Evolutionary conservation across 1,284 basidiomycete genomes (phyloP), one percentile per base, ranked within the genome.

Genomic region (Rhodofomes roseus): DNA sequence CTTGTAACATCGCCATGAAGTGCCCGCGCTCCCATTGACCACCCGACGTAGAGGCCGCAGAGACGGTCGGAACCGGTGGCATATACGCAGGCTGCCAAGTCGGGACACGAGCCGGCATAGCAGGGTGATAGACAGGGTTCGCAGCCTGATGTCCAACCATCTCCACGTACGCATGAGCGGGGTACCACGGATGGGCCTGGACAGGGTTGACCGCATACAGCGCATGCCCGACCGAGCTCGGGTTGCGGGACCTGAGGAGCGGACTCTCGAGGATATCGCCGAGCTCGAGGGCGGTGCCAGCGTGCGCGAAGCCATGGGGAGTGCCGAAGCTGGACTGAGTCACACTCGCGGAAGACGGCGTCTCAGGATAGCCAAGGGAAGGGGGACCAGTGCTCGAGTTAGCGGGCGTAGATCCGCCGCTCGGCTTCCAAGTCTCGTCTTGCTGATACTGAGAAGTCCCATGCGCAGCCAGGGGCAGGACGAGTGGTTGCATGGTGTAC

Each of bases 261-360:
- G 68, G 64, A 55, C 66, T 71, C 37, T 68, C 62, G 23, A 72
- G 57, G 22, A 71, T 65, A 44, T 71, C 69, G 41, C 61, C 60
- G 14, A 72, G 61, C 39, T 66, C 62, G 29, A 71, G 63, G 20
- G 41, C 62, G 29, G 54, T 37, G 37, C 54, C 60, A 39, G 55
- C 51, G 23, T 59, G 34, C n/a, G 52, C 25, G 51, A 54, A 59
- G 16, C 59, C 40, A 27, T 60, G 52, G 25, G 36, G 37, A 6
- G 56, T 34, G 23, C 56, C 58, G 23, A 58, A 43, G 4, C 31
- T 54, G 43, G 54, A 55, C n/a, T 25, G 22, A 23, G 55, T 36
- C 34, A 41, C 12, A n/a, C 2, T 29, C 20, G 4, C 12, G 6
- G 7, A 4, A 18, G 46, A 39, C 37, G 37, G 46, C 46, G 46